Conservation (phyloP, 2,329 filamentous ascomycete genomes). For the Neopestalotiopsis sp. region DNA sequence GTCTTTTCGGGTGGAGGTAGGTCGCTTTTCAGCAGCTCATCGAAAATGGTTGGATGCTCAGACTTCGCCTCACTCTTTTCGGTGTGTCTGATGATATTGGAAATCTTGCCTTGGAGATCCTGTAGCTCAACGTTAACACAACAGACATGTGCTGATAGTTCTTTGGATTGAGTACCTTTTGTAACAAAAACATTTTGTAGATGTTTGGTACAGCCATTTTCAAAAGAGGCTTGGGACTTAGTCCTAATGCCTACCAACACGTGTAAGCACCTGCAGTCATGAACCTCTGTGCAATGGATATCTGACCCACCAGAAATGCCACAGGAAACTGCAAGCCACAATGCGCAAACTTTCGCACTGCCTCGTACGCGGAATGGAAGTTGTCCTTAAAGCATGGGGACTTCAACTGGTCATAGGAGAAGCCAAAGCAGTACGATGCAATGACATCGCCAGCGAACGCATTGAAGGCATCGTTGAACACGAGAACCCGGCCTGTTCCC, state of each 20-base stretch:
- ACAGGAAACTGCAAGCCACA: background rate
- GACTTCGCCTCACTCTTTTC: background rate
- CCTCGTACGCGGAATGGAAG: background rate
- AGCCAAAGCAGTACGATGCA: conserved; percentile 4
- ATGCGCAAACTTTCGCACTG: background rate
- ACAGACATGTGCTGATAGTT: too few relatives aligned
- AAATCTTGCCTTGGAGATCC: background rate
- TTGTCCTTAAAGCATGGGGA: background rate
- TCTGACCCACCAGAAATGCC: background rate
- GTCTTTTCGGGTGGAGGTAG: conserved; percentile 12
- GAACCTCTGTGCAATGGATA: background rate
- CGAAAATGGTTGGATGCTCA: conserved; percentile 3
- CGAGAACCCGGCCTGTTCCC: background rate
- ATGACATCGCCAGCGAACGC: conserved; percentile 5
- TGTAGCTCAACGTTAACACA: background rate
- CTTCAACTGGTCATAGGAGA: background rate
- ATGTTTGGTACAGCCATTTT: background rate
- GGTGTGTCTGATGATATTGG: background rate
- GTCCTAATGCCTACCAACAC: background rate
- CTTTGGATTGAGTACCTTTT: background rate
- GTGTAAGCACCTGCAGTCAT: background rate
- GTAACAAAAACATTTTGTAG: background rate
- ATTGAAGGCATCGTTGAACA: background rate
- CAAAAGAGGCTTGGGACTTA: background rate
- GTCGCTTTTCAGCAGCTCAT: background rate